Evolutionary conservation across 2,329 filamentous ascomycete species (phyloP).

Genomic region (Trichoderma arundinaceum): DNA sequence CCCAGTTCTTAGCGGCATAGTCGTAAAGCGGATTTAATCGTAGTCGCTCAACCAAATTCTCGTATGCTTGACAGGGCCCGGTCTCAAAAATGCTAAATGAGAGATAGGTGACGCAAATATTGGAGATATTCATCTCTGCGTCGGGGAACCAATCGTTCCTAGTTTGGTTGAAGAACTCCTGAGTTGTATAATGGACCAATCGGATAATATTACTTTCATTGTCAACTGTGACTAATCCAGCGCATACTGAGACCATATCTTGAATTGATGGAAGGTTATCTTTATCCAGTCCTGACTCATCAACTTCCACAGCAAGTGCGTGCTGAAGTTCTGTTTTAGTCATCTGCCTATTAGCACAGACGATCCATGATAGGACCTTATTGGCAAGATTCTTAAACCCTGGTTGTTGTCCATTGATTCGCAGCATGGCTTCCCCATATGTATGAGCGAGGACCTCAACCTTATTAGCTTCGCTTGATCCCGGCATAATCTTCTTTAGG

Average conservation of each 20-base stretch:
- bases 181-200: slow-evolving; percentile 16
- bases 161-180: slow-evolving; percentile 10
- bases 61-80: not conserved
- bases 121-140: not conserved
- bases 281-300: not conserved
- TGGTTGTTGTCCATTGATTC: slow-evolving; percentile 9
- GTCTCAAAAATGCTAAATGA: not conserved
- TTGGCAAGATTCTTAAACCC: slow-evolving; percentile 12
- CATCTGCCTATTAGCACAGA: slow-evolving; percentile 1
- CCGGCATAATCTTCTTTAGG: not conserved
- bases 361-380: slow-evolving; percentile 2
- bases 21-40: not conserved
- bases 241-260: slow-evolving; percentile 11
- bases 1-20: not conserved
- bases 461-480: not conserved
- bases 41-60: not conserved
- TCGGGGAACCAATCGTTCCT: slow-evolving; percentile 8
- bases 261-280: not conserved
- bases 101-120: not conserved
- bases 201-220: slow-evolving; percentile 9
- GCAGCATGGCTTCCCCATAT: slow-evolving; percentile 5
- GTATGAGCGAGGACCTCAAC: not conserved
- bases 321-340: slow-evolving; percentile 1
- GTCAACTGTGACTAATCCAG: slow-evolving; percentile 16
- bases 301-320: not conserved